Base-by-base conservation (phyloP, 805 yeast species). In the Starmerella bacillaris region DNA sequence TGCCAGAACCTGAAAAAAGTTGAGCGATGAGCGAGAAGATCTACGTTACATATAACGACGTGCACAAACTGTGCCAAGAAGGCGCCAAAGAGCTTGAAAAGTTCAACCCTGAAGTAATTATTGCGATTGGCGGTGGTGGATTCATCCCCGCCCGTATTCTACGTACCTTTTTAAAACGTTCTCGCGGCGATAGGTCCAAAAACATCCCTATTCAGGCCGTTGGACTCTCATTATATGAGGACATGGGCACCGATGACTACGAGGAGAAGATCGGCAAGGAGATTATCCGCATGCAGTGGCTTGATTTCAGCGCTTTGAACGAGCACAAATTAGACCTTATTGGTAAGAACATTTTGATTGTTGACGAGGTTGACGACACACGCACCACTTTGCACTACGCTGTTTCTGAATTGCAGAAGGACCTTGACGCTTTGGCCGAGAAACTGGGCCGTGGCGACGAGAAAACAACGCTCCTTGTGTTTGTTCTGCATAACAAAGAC, bases 71-170 rank as follows among this genome's bases (percentile, higher is more conserved):
- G 40, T 80, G 92, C 54, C 80, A 77, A 58, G 65, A 68, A 51
- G 62, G 70, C 11, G 78, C 80, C 8, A 62, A 54, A 26, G 55
- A 60, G 35, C 64, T 75, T 48, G 57, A 63, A 48, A 61, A 55
- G 39, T 75, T 80, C 63, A 71, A 79, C 48, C 92, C 94, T 27
- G 92, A 84, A 56, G 66, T 80, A 39, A 79, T 84, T 59, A 79
- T 86, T 43, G 95, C 96, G 47, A 82, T 86, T 51, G 98, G 65
- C 51, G 94, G 94, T 49, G 94, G 98, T 54, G 98, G 96, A 2
- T 80, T 86, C 57, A 89, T 86, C 39, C 98, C 96, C 19, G 95
- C 98, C 6, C 72, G 98, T 56, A 89, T 89, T 59, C 67, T 86
- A 55, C 72, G 98, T 57, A 74, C 96, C 2, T 89, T 86, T 58